These are phyloP conservation scores for sweet orange (Citrus sinensis) DNA, from an alignment of 345 rosid species.

Conservation along the genomic window DVS_A1.0 CM039163.1:51977501-51978000, in stretches of 20 bases:
- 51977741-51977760: constrained; percentile 31
- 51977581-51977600: not conserved
- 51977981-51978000: constrained; percentile 29
- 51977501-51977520: not conserved
- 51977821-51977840: constrained; percentile 48
- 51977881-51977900: constrained; percentile 5
- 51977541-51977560: too few species aligned
- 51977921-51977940: constrained; percentile 1
- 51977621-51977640: too few species aligned
- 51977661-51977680: not conserved
- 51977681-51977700: constrained; percentile 47
- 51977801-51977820: constrained; percentile 38
- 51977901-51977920: not conserved
- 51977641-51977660: not conserved
- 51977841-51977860: constrained; percentile 46
- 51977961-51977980: constrained; percentile 19
- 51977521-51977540: too few species aligned
- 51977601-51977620: too few species aligned
- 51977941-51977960: constrained; percentile 2
- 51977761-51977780: constrained; percentile 37
- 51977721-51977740: constrained; percentile 50
- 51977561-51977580: not conserved
- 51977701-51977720: constrained; percentile 36
- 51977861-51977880: constrained; percentile 37
- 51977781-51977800: constrained; percentile 36